Conservation (phyloP, 2,329 filamentous ascomycete genomes). For the Ilyonectria mors-panacis region DNA sequence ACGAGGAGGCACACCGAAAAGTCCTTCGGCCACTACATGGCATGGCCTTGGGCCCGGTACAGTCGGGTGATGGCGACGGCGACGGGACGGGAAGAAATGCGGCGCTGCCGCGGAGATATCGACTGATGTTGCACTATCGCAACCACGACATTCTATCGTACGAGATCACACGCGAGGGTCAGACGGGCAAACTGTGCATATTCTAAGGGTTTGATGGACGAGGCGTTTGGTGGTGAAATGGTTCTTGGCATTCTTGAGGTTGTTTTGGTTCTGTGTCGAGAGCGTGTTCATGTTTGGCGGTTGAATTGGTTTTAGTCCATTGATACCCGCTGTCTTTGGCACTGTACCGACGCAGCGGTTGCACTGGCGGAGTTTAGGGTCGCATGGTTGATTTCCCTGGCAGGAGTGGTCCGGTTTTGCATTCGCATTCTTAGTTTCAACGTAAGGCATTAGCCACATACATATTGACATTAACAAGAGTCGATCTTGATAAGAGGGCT, state of each 20-base stretch:
- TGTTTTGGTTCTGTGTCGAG: slow-evolving; percentile 19
- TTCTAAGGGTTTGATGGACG: slow-evolving; percentile 45
- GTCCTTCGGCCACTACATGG: slow-evolving; percentile 73
- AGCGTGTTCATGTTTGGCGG: slow-evolving; percentile 9
- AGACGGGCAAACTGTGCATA: slow-evolving; percentile 55
- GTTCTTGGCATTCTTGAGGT: slow-evolving; percentile 10
- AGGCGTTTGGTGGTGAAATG: slow-evolving; percentile 21
- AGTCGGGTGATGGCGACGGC: slow-evolving; percentile 55
- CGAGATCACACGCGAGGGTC: slow-evolving; percentile 68
- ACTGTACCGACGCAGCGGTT: slow-evolving; percentile 10
- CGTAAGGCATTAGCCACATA: slow-evolving; percentile 6
- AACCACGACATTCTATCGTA: slow-evolving; percentile 81
- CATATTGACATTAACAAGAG: slow-evolving; percentile 13
- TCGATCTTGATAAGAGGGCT: neutral
- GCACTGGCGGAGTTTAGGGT: slow-evolving; percentile 24
- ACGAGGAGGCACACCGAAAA: slow-evolving; percentile 62
- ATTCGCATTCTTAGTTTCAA: neutral
- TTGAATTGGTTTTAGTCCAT: slow-evolving; percentile 17
- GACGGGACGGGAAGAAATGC: slow-evolving; percentile 37
- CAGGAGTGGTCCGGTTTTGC: slow-evolving; percentile 3
- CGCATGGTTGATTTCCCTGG: slow-evolving; percentile 10
- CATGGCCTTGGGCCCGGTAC: slow-evolving; percentile 77
- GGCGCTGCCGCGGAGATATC: slow-evolving; percentile 66
- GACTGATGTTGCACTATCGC: slow-evolving; percentile 79
- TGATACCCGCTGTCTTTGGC: slow-evolving; percentile 17